Evolutionary conservation across 2,329 filamentous ascomycete species (phyloP), one percentile per base, ranked within the genome.

Genomic region (Penicillium oxalicum): DNA sequence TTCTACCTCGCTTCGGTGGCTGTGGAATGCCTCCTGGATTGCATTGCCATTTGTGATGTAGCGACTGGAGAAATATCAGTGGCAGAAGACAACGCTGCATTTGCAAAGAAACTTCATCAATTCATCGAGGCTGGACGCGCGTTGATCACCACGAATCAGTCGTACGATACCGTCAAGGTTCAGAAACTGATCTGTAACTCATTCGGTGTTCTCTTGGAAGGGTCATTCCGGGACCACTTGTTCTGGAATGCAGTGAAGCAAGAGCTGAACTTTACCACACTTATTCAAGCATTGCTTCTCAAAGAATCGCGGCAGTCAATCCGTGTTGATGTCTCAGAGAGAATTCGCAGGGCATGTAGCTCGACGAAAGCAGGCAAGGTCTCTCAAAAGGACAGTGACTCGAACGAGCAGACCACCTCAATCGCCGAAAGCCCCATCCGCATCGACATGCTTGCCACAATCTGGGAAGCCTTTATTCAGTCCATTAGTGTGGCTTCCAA

Each of bases 21-120:
- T n/a, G 69, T 86, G 24, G 76, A 82, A 46, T 78, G 75, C 52
- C 72, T 86, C 41, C 65, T 79, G 12, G 63, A 74, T 37, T 75
- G 83, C 33, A 67, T 86, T 18, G 73, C 74, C 66, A 78, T 54
- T 52, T 46, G 44, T 56, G 25, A 52, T 57, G 24, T 44, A 8
- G 36, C 49, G 27, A 29, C 40, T 13, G 58, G 52, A 35, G 57
- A 64, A 24, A 56, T 67, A 28, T 56, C 57, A 9, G 56, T 64
- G 13, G 58, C 70, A 35, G 47, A 61, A 43, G 68, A 76, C 50
- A 63, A 70, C 5, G 40, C 60, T 12, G 51, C 61, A 24, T 60
- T 76, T 37, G 58, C 67, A 26, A 60, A 61, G 24, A 62, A 65
- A 11, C 52, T 72, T 33, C 60, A 74, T 1, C 56, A 63, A 9